Evolutionary conservation across 2,329 filamentous ascomycete genomes (phyloP), one percentile per base, ranked within the genome.

Genomic region (Alternaria angustiovoidea): DNA sequence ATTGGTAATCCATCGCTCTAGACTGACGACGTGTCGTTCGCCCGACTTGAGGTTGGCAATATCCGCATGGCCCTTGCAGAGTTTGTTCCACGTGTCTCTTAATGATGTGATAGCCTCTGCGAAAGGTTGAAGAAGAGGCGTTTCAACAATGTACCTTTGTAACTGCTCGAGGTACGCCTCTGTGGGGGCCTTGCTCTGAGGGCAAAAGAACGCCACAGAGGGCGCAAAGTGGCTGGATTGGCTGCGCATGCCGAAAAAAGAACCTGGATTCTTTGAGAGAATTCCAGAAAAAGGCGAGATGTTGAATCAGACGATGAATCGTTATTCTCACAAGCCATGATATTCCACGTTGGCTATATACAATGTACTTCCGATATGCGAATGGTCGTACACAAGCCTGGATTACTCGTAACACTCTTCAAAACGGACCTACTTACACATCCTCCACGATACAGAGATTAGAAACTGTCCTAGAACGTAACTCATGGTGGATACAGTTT

Each of bases 101-200:
- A 63, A 41, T 18, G 42, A 54, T 28, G 22, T 61, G 43, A 63
- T 59, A 5, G 51, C 49, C 26, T 61, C 38, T 38, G 38, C 38
- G 12, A 63, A 57, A 20, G 48, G 49, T 28, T 61, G 53, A 14
- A 61, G 32, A 3, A 42, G 32, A n/a, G 53, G 39, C 1, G 32
- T 53, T 18, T 51, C 47, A 20, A 47, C 38, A 38, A 68, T 61
- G 46, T 65, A 70, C 34, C 36, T 34, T 14, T 61, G 67, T n/a
- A 70, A 20, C 42, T 62, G 42, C 20, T 55, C 47, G 18, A 70
- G 62, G 41, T 68, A 70, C 24, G 18, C 56, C 30, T 64, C 63
- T n/a, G 51, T 56, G 28, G 67, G 62, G 16, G 66, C 66, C 57
- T 66, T 69, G 49, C 66, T 69, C 34, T 70, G 67, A 7, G 67